Conservation (phyloP, 345 rosid genomes). For the Reutealis trisperma region DNA sequence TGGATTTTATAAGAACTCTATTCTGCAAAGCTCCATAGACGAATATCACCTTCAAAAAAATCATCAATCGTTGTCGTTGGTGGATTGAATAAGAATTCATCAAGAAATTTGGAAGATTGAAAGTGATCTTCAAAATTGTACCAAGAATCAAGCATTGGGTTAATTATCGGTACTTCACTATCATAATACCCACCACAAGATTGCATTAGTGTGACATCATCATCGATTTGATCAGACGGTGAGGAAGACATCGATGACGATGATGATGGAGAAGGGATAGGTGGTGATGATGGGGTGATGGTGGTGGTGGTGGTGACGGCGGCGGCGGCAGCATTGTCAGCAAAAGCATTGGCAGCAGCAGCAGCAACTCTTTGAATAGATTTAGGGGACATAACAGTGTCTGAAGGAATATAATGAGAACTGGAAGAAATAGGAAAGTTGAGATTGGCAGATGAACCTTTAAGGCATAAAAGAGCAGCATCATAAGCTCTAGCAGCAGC, state of each 20-base stretch:
- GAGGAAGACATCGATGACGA: conserved; percentile 48
- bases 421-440: conserved; percentile 65
- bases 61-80: conserved; percentile 44
- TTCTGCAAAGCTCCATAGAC: conserved; percentile 80
- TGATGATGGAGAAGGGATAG: conserved; percentile 21
- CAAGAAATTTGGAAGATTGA: conserved; percentile 56
- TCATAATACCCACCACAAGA: conserved; percentile 24
- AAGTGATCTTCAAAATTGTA: conserved; percentile 44
- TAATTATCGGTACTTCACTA: conserved; percentile 22
- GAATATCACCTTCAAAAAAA: conserved; percentile 64
- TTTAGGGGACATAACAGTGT: conserved; percentile 72
- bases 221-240: conserved; percentile 45
- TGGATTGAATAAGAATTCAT: conserved; percentile 50
- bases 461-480: conserved; percentile 91
- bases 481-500: conserved; percentile 98
- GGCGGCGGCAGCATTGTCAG: conserved; percentile 22
- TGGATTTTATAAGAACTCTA: not conserved
- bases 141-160: conserved; percentile 24
- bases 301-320: conserved; percentile 9
- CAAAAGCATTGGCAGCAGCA: conserved; percentile 60
- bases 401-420: conserved; percentile 35
- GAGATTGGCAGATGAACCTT: conserved; percentile 72
- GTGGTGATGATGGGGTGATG: conserved; percentile 23
- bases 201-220: conserved; percentile 44
- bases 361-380: conserved; percentile 88